Base-by-base conservation (phyloP, 2,329 filamentous ascomycete genomes). In the Cercospora citrullina region DNA sequence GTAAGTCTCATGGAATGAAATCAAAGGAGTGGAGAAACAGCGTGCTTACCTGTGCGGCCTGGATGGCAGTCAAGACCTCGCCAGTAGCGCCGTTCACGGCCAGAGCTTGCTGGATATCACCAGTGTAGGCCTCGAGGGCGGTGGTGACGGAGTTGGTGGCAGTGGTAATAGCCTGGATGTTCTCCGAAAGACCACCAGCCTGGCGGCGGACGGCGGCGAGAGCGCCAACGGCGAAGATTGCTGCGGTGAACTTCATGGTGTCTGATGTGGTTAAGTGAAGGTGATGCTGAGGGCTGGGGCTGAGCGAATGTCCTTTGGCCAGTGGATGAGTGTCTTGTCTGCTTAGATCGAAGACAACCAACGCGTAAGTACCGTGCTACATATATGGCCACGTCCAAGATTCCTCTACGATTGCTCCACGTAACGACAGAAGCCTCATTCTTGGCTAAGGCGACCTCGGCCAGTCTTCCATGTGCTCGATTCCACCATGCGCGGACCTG, bases 211-310 rank as follows among this genome's bases (percentile, higher is more conserved):
- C 61, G 31, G 55, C 62, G 57, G 66, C 66, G 45, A 68, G 61
- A 21, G 66, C 61, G 61, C 66, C 57, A 39, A 60, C 45, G 55
- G 66, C 42, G 55, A 68, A 68, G 61, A 68, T 57, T 55, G 66
- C 66, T 36, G 59, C 42, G n/a, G 61, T 64, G 61, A 68, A 68
- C 45, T 57, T 64, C 66, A 68, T 68, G 53, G 5, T 65, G 55
- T 60, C 39, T 55, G 16, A 48, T 65, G 63, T 33, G 53, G 21
- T 65, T 21, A 33, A 45, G 45, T 51, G 45, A 51, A 55, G 55
- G 57, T 23, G 18, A 39, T 60, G 63, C 28, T 42, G 60, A 21
- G n/a, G 30, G 36, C 10, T n/a, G 5, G 55, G 26, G 33, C 9
- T 55, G 55, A 65, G 42, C 63, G 55, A 60, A 33, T 33, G 63